Conservation (phyloP, 139 green algal species). For the Mychonastes homosphaera region DNA sequence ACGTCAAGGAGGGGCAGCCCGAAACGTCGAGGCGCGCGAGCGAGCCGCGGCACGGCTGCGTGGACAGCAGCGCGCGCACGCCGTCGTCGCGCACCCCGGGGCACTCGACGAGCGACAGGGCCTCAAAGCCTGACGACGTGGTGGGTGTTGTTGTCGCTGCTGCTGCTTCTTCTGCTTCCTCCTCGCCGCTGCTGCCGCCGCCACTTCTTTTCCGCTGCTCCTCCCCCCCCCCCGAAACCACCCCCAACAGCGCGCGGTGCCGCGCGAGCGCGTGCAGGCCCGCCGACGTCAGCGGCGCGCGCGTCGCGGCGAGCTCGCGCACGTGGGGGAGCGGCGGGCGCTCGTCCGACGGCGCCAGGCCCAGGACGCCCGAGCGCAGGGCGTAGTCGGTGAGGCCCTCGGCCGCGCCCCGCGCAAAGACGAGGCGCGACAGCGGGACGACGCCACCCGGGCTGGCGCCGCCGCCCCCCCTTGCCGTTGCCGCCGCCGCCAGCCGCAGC, state of each 20-base stretch:
- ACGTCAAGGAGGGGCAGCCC: not conserved
- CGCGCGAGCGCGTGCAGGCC: constrained; percentile 11
- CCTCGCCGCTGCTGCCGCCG: constrained; percentile 4
- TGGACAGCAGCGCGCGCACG: constrained; percentile 2
- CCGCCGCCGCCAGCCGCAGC: not conserved
- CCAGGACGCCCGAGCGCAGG: not conserved
- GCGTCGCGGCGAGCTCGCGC: constrained; percentile 24
- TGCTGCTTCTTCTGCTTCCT: not conserved
- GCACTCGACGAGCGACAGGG: not conserved
- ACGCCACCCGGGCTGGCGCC: not conserved
- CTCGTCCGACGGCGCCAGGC: not conserved
- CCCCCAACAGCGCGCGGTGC: constrained; percentile 14
- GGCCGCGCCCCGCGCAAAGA: no score
- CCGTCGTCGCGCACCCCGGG: not conserved
- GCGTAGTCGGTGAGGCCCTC: no score
- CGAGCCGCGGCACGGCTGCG: not conserved
- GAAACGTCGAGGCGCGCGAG: not conserved
- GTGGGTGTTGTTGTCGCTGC: not conserved
- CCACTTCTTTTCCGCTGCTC: not conserved
- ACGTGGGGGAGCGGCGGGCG: not conserved
- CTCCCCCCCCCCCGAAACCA: not conserved
- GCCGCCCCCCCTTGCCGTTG: not conserved
- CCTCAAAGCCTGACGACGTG: constrained; percentile 7
- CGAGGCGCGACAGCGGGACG: not conserved
- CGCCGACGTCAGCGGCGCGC: constrained; percentile 12